phyloP scores from a whole-genome alignment of 1,284 basidiomycete species.

The Laetiporus sulphureus region DNA sequence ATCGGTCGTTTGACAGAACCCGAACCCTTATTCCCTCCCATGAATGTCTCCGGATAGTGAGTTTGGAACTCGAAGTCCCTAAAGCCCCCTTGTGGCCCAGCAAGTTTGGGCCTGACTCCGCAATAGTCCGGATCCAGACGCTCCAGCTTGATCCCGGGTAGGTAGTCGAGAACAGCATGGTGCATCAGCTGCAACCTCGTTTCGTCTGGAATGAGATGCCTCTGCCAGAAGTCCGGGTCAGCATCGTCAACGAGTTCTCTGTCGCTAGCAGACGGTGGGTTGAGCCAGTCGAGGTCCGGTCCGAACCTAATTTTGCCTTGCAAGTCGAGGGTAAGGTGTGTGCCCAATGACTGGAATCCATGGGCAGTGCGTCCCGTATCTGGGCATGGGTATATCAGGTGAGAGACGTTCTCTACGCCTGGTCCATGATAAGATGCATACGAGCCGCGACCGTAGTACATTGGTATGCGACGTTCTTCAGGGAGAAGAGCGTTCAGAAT shows the following conservation, averaged over 20 bases:
- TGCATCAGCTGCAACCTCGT: constrained; percentile 60
- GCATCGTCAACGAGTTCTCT: constrained; percentile 34
- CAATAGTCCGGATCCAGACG: constrained; percentile 85
- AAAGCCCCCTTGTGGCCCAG: constrained; percentile 69
- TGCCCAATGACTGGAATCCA: constrained; percentile 78
- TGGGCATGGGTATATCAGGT: constrained; percentile 88
- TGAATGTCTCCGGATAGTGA: constrained; percentile 36
- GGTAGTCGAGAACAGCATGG: constrained; percentile 60
- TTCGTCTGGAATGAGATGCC: constrained; percentile 64
- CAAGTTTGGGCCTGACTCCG: constrained; percentile 88
- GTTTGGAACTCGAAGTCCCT: constrained; percentile 76
- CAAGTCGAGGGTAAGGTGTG: constrained; percentile 87
- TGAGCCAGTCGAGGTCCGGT: constrained; percentile 89
- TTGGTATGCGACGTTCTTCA: constrained; percentile 45
- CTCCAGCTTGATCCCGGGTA: constrained; percentile 62
- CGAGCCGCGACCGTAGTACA: constrained; percentile 78
- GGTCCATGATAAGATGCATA: constrained; percentile 85
- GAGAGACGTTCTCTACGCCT: constrained; percentile 58
- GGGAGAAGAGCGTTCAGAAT: constrained; percentile 71
- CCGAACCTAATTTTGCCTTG: constrained; percentile 88
- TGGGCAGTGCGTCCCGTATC: constrained; percentile 45
- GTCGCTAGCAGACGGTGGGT: constrained; percentile 33
- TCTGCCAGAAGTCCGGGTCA: constrained; percentile 71
- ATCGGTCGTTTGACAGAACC: constrained; percentile 36
- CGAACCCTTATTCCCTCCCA: constrained; percentile 12